Percentiles rank a stretch among this genome's conserved stretches.
These are phyloP conservation scores for Pichia inconspicua DNA, from an alignment of 1,139 yeast species.

Conservation along the genomic window DNA sequence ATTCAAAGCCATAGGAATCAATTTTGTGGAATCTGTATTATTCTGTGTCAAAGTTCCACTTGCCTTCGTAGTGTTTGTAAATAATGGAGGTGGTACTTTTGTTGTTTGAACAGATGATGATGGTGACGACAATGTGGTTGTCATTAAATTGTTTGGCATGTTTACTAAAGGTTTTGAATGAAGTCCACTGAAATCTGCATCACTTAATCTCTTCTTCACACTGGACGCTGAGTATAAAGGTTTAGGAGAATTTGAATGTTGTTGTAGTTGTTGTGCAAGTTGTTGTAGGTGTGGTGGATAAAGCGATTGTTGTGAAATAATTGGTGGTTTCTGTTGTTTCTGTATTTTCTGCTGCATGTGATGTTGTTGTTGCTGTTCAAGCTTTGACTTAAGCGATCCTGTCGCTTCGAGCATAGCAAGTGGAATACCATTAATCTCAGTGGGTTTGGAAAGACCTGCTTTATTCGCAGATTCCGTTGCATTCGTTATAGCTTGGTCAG, in stretches of 20 bases:
- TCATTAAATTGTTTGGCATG: background rate
- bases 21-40: background rate
- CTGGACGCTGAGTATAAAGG: background rate
- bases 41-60: background rate
- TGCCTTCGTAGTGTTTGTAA: background rate
- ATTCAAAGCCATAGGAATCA: background rate
- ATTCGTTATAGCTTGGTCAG: constrained; percentile 62
- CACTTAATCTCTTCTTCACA: background rate
- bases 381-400: constrained; percentile 41
- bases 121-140: background rate
- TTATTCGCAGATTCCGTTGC: constrained; percentile 45
- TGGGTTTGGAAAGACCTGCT: constrained; percentile 46
- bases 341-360: constrained; percentile 1
- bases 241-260: background rate
- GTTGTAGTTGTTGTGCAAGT: background rate
- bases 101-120: background rate
- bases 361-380: background rate
- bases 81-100: background rate
- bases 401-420: constrained; percentile 74
- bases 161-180: background rate
- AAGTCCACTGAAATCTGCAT: background rate
- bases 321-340: background rate
- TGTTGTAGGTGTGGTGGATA: background rate
- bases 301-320: background rate
- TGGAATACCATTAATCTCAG: constrained; percentile 75